Evolutionary conservation across 352 stramenopile genomes (phyloP), one percentile per base, ranked within the genome.

Genomic region (Discostella stelligera): DNA sequence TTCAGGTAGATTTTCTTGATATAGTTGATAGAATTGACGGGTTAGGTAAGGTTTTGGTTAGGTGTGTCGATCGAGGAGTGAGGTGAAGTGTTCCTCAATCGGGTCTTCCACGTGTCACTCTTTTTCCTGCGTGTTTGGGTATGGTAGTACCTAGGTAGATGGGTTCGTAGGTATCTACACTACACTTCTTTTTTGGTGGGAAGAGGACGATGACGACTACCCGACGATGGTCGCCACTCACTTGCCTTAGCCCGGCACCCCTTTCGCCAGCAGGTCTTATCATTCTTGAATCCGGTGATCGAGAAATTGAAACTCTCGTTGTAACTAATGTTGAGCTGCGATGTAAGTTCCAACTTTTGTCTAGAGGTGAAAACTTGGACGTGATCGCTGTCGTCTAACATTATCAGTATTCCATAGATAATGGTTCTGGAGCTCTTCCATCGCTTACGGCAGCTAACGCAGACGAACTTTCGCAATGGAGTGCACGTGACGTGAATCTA

Each of bases 251-350:
- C 8, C 61, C 56, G 21, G 78, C 82, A n/a, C 20, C 62, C 32
- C 78, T 91, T 11, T 91, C 85, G 21, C 72, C 82, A n/a, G 82
- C 85, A 5, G 85, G 88, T 9, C 80, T 93, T 23, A 74, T 91
- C 21, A 46, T 85, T 60, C 83, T 89, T 50, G 80, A 91, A 66
- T 71, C 68, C 7, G 11, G 66, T 27, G 82, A 85, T 44, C 56
- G 78, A 39, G 88, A 93, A 77, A 82, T 91, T 0, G 71, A 89
- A 79, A 73, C 89, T 11, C 58, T 90, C 1, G 69, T 76, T 25
- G 52, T 82, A 65, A 76, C 63, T 0, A 72, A 76, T 11, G 53
- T 90, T 0, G 88, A 91, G 78, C 66, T 93, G 18, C 85, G 88
- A 20, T 74, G 59, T 69, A 56, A 77, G 55, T 77, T 50, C 7